A percentile compares a stretch with the other conserved stretches of the same genome.
Conservation (phyloP, 2,329 filamentous ascomycete species). For the Clarireedia homoeocarpa region DNA sequence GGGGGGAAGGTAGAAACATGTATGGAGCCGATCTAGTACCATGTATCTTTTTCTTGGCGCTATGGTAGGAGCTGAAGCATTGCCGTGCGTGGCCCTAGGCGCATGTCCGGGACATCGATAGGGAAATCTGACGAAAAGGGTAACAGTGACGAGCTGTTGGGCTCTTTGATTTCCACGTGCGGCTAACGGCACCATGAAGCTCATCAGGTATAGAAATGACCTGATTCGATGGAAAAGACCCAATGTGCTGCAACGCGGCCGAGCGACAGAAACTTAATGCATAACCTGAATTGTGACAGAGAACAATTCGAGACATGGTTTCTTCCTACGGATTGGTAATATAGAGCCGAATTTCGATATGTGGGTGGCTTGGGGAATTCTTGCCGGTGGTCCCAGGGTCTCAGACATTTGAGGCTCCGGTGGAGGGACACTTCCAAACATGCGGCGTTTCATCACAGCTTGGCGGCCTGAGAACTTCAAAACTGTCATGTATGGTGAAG, state of each 20-base stretch:
- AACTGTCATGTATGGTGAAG: not conserved
- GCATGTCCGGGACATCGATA: conserved; percentile 11
- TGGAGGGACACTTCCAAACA: not conserved
- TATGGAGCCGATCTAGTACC: conserved; percentile 17
- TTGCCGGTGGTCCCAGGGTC: not conserved
- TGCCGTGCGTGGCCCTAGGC: conserved; percentile 13
- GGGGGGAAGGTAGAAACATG: conserved; percentile 18
- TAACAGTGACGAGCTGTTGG: conserved; percentile 14
- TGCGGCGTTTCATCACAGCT: not conserved
- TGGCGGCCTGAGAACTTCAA: not conserved
- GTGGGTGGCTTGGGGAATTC: not conserved
- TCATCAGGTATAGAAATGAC: not conserved
- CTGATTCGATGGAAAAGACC: not conserved
- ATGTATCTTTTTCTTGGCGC: conserved; percentile 16
- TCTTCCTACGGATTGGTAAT: not conserved
- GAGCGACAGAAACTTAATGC: conserved; percentile 3
- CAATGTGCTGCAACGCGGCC: not conserved
- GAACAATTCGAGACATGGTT: too few species aligned
- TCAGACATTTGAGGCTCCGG: not conserved
- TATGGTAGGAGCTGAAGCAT: conserved; percentile 19
- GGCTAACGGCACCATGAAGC: not conserved
- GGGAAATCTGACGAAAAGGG: conserved; percentile 14
- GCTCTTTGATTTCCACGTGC: conserved; percentile 1
- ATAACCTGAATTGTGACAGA: not conserved
- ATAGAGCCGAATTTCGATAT: not conserved